Conservation (phyloP, 257 asterid genomes). For the Linderniella brevidens region DNA sequence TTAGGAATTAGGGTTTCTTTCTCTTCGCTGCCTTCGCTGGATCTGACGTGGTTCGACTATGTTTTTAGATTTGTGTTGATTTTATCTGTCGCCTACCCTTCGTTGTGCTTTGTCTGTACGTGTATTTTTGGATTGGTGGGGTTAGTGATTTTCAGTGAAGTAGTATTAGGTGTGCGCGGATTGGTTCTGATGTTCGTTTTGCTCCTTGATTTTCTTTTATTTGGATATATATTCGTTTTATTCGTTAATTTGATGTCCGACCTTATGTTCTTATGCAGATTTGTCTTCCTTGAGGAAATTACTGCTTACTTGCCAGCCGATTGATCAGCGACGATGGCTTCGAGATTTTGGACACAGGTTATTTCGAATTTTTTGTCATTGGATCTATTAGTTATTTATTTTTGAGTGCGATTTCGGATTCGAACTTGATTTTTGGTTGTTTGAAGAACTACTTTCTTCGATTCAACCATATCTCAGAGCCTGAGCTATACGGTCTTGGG, state of each 20-base stretch:
- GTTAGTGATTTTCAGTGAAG: neutral
- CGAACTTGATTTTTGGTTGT: neutral
- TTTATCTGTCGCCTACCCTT: too few relatives aligned
- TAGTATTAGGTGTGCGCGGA: too few relatives aligned
- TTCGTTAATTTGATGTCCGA: neutral
- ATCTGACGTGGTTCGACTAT: neutral
- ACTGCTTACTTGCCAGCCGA: too few relatives aligned
- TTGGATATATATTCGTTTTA: neutral
- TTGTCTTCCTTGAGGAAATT: neutral
- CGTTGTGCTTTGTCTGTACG: too few relatives aligned
- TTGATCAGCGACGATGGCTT: constrained; percentile 18
- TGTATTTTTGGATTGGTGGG: neutral
- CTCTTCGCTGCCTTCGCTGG: neutral
- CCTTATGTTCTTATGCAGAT: neutral
- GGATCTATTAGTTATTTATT: neutral
- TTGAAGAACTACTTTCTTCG: neutral
- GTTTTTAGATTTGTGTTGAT: neutral
- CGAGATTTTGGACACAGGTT: constrained; percentile 58
- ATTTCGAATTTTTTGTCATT: neutral
- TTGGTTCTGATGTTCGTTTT: neutral
- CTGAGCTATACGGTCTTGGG: too few relatives aligned
- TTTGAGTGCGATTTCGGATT: neutral
- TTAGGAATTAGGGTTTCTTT: neutral
- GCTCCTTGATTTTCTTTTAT: neutral
- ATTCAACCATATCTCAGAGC: neutral